A percentile compares a stretch with the other conserved stretches of the same genome.
These are phyloP conservation scores for Neurospora sp. DNA, from an alignment of 495 filamentous ascomycete genomes.

Conservation along the genomic window DNA sequence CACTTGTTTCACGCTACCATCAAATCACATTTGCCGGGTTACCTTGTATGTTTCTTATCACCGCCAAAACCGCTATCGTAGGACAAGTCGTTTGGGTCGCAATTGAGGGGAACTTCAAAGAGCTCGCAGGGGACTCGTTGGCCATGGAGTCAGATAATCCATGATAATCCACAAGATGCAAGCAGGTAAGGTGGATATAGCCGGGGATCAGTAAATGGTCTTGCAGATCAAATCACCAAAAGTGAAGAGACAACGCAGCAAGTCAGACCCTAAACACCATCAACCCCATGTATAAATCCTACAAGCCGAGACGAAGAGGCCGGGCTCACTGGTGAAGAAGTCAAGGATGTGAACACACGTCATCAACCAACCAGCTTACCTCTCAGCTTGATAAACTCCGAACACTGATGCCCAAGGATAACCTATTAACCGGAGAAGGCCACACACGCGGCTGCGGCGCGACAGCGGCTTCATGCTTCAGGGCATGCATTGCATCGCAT, in stretches of 20 bases:
- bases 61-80: neutral
- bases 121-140: neutral
- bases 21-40: neutral
- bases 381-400: neutral
- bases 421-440: neutral
- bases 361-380: neutral
- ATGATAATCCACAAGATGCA: neutral
- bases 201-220: neutral
- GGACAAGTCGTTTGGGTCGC: neutral
- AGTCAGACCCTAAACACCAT: neutral
- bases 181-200: neutral
- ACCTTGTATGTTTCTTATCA: neutral
- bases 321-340: conserved; percentile 79
- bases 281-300: neutral
- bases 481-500: neutral
- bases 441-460: neutral
- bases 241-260: neutral
- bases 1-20: neutral
- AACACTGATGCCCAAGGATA: neutral
- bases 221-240: neutral
- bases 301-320: conserved; percentile 54
- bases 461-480: neutral
- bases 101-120: neutral
- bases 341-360: conserved; percentile 79
- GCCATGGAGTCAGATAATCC: neutral